phyloP scores from a whole-genome alignment of 2,329 filamentous ascomycete genomes.

The Fusarium irregulare region DNA sequence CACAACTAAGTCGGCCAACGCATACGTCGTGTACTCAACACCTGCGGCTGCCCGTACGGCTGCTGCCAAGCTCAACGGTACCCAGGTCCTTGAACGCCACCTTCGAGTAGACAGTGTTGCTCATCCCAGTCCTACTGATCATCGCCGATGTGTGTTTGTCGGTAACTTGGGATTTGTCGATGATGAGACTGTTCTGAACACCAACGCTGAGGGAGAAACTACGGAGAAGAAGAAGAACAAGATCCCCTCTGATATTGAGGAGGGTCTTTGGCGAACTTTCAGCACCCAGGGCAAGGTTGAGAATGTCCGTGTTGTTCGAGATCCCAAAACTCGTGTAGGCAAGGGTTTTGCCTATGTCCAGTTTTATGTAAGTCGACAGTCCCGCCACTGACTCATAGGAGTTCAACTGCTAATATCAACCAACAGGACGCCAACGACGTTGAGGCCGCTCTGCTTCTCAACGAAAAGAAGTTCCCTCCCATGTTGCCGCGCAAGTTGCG shows the following conservation, averaged over 20 bases:
- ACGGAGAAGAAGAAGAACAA: conserved; percentile 80
- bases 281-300: conserved; percentile 82
- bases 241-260: conserved; percentile 85
- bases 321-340: conserved; percentile 89
- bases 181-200: conserved; percentile 79
- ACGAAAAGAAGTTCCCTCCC: conserved; percentile 93
- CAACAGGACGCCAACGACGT: conserved; percentile 83
- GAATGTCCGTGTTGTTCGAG: conserved; percentile 91
- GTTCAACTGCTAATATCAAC: conserved; percentile 10
- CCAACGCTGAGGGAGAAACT: conserved; percentile 72
- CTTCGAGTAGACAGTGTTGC: conserved; percentile 91
- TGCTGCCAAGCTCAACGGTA: conserved; percentile 82
- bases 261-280: conserved; percentile 90
- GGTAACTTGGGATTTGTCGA: conserved; percentile 97
- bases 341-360: conserved; percentile 99
- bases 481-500: conserved; percentile 90
- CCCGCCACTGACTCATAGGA: not conserved
- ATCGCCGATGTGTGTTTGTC: conserved; percentile 93
- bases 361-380: conserved; percentile 71
- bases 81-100: conserved; percentile 84
- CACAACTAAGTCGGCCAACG: conserved; percentile 93
- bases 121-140: conserved; percentile 83
- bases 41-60: conserved; percentile 80
- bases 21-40: conserved; percentile 90
- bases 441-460: conserved; percentile 86